Percentiles rank a stretch among this genome's conserved stretches.
These are phyloP conservation scores for Carex pumila DNA, from an alignment of 176 grass and related monocot genomes.

Conservation along the genomic window DNA sequence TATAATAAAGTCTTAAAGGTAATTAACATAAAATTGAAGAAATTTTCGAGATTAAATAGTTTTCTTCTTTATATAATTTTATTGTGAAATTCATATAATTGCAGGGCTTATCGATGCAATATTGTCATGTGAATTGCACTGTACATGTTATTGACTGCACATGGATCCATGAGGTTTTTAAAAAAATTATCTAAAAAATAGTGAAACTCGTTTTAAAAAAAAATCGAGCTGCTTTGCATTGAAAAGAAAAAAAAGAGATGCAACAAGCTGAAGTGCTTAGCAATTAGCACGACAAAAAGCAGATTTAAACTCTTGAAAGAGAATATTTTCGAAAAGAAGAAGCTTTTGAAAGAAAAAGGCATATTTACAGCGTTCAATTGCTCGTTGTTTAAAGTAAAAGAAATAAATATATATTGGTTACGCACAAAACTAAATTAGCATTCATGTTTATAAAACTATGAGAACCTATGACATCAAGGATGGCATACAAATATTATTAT, in stretches of 20 bases:
- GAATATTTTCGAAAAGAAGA: neutral
- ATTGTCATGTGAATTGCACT: conserved; percentile 1
- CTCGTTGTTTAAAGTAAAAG: neutral
- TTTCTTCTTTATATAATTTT: neutral
- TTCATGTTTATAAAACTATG: neutral
- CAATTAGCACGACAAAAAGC: neutral
- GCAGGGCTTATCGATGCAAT: neutral
- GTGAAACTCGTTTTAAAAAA: neutral
- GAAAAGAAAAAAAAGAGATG: neutral
- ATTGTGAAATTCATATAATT: neutral
- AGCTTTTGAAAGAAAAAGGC: neutral
- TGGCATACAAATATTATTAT: too few species aligned
- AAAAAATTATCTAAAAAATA: neutral
- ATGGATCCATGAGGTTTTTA: neutral
- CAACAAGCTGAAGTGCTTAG: too few species aligned
- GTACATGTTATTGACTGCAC: neutral
- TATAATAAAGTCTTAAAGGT: too few species aligned
- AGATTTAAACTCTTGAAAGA: neutral
- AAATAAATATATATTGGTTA: neutral
- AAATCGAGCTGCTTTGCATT: neutral
- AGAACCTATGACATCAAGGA: neutral
- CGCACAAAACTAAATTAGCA: neutral
- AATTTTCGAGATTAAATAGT: too few species aligned
- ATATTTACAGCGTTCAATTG: neutral
- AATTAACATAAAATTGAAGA: too few species aligned